phyloP scores from a whole-genome alignment of 2,329 filamentous ascomycete species.

The Verruconis gallopava region DNA sequence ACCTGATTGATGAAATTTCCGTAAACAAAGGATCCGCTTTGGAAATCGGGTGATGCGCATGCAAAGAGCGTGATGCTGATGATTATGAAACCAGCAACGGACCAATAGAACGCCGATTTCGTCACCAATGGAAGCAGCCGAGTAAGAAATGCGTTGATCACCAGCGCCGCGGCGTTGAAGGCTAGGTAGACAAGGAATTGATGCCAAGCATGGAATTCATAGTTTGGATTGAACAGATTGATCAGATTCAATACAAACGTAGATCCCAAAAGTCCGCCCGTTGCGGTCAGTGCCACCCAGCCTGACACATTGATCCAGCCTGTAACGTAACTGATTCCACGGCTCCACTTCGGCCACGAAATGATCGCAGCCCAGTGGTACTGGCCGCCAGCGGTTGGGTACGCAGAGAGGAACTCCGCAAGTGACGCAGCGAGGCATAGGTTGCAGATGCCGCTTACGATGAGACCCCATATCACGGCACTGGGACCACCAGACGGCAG shows the following conservation, averaged over 20 bases:
- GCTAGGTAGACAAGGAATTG: slow-evolving; percentile 61
- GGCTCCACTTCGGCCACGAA: slow-evolving; percentile 46
- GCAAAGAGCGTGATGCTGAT: slow-evolving; percentile 58
- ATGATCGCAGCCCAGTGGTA: slow-evolving; percentile 63
- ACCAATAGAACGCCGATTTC: slow-evolving; percentile 59
- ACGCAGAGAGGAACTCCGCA: slow-evolving; percentile 58
- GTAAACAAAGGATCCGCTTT: slow-evolving; percentile 52
- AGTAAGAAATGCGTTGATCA: slow-evolving; percentile 54
- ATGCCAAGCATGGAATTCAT: slow-evolving; percentile 50
- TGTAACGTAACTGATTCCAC: slow-evolving; percentile 54
- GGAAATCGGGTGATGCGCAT: slow-evolving; percentile 52
- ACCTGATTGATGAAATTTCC: slow-evolving; percentile 53
- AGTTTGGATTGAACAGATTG: slow-evolving; percentile 45
- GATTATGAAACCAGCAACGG: slow-evolving; percentile 52
- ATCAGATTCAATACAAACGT: slow-evolving; percentile 55
- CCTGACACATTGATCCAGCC: slow-evolving; percentile 64
- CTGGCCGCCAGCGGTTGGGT: slow-evolving; percentile 42
- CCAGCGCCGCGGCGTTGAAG: slow-evolving; percentile 34
- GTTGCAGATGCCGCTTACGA: slow-evolving; percentile 48
- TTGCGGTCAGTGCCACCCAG: slow-evolving; percentile 55
- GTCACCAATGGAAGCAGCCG: slow-evolving; percentile 51
- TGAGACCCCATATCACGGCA: slow-evolving; percentile 57
- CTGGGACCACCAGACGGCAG: slow-evolving; percentile 59
- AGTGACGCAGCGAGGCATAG: slow-evolving; percentile 55
- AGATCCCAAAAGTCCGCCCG: slow-evolving; percentile 53